Evolutionary conservation across 352 stramenopile species (phyloP), one percentile per base, ranked within the genome.

Genomic region (Globisporangium spiculum): DNA sequence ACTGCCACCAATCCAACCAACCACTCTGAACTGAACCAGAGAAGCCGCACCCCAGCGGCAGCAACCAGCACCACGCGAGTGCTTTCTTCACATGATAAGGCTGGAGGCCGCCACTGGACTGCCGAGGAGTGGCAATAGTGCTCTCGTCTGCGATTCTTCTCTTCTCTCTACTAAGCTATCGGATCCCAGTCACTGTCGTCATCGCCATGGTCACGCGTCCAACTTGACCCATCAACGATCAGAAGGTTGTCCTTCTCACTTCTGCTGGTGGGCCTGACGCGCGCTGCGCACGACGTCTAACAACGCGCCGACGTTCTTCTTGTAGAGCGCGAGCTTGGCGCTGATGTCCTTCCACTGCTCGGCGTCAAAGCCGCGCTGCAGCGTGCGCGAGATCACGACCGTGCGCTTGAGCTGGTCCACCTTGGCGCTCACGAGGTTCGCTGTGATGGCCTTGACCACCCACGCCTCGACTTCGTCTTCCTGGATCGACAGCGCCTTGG

Each of bases 321-420:
- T 98, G 89, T 97, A 98, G 63, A 86, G 68, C 73, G 96, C 77
- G 60, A 98, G 81, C 74, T 94, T 93, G 26, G 73, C 75, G 72
- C 98, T 82, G 27, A 98, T 78, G 44, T 91, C 83, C 66, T 90
- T 89, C 95, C 95, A 98, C 76, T 98, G 87, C 44, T 90, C 81
- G 16, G 80, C 75, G 57, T 91, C 90, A 70, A 98, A 98, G 44
- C 84, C 76, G 52, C 87, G 85, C 74, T 90, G 77, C 60, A 94
- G 74, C 58, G 77, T 79, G 65, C 81, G 84, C 54, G 83, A 90
- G 59, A 96, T 84, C 70, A 98, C 90, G 34, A 98, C 90, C 22
- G 91, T 96, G 68, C 93, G 82, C 61, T 86, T 80, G 63, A 98
- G 78, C 74, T 98, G 96, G 78, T 98, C 94, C 75, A 98, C 97